Percentiles rank a stretch among this genome's conserved stretches.
Evolutionary conservation across 345 rosid species (phyloP).

Genomic region (Lagerstroemia speciosa): DNA sequence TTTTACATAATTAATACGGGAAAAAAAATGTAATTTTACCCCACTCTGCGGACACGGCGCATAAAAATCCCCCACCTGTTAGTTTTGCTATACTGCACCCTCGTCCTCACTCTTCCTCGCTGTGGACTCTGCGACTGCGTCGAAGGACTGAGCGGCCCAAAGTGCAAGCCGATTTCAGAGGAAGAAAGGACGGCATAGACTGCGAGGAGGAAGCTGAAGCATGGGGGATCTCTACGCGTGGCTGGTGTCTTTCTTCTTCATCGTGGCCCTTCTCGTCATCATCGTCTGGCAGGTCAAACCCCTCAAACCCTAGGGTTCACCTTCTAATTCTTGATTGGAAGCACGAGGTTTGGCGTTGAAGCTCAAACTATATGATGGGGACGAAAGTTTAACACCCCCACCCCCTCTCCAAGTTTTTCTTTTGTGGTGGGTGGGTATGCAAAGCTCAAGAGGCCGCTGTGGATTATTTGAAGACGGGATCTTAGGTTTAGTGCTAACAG

Average conservation of each 20-base stretch:
- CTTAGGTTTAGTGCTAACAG: neutral
- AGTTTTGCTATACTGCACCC: neutral
- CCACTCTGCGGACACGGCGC: neutral
- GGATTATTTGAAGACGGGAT: neutral
- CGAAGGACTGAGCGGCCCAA: neutral
- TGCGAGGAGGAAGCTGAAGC: neutral
- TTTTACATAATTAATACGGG: no score
- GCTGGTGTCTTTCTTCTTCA: conserved; percentile 19
- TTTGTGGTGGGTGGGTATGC: no score
- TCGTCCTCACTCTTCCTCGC: neutral
- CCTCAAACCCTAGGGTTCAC: neutral
- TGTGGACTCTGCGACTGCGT: neutral
- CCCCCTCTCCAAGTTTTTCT: no score
- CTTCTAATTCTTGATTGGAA: neutral
- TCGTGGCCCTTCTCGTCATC: conserved; percentile 16
- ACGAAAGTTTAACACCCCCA: no score
- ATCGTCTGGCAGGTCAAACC: conserved; percentile 17
- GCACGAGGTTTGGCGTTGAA: no score
- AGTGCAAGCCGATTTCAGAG: neutral
- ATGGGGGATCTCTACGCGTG: conserved; percentile 17
- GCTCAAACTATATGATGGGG: neutral
- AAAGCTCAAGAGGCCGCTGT: no score
- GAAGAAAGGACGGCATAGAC: neutral
- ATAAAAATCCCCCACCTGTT: neutral
- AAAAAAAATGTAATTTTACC: no score